Conservation (phyloP, 2,329 filamentous ascomycete species). For the Epichloe brachyelytri region DNA sequence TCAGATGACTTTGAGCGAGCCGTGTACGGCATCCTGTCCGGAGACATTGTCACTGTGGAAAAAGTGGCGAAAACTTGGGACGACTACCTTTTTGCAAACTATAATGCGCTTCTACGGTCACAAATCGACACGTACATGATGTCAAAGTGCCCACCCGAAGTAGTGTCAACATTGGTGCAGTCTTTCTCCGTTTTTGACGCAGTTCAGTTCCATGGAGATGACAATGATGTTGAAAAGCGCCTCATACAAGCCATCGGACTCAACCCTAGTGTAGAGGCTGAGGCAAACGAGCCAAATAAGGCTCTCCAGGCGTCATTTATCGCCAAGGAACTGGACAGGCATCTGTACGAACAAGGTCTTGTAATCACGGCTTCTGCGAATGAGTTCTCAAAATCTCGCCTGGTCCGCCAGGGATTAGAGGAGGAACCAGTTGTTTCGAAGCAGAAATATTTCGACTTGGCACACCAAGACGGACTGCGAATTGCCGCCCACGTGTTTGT, state of each 20-base stretch:
- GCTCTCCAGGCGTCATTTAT: slow-evolving; percentile 66
- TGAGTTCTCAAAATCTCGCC: slow-evolving; percentile 12
- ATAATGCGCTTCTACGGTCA: slow-evolving; percentile 70
- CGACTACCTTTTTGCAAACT: slow-evolving; percentile 75
- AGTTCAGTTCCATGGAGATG: slow-evolving; percentile 47
- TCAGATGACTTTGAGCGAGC: slow-evolving; percentile 72
- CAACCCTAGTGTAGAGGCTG: slow-evolving; percentile 39
- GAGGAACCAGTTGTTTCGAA: slow-evolving; percentile 23
- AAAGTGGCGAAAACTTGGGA: slow-evolving; percentile 70
- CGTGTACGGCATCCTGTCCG: slow-evolving; percentile 81
- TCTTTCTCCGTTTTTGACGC: slow-evolving; percentile 53
- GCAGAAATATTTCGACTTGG: slow-evolving; percentile 38
- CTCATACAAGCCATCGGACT: slow-evolving; percentile 50
- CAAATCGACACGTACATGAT: slow-evolving; percentile 65
- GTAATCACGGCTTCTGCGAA: slow-evolving; percentile 16
- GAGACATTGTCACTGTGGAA: slow-evolving; percentile 67
- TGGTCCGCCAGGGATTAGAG: slow-evolving; percentile 13
- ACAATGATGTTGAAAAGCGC: slow-evolving; percentile 36
- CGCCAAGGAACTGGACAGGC: slow-evolving; percentile 43
- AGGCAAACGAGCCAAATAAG: slow-evolving; percentile 55
- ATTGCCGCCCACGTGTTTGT: slow-evolving; percentile 54
- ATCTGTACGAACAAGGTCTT: slow-evolving; percentile 47
- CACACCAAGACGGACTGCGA: slow-evolving; percentile 52
- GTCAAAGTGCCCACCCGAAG: slow-evolving; percentile 37
- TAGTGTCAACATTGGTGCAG: slow-evolving; percentile 40